A percentile compares a stretch with the other conserved stretches of the same genome.
phyloP scores from a whole-genome alignment of 352 stramenopile species.

The Globisporangium spiculum region DNA sequence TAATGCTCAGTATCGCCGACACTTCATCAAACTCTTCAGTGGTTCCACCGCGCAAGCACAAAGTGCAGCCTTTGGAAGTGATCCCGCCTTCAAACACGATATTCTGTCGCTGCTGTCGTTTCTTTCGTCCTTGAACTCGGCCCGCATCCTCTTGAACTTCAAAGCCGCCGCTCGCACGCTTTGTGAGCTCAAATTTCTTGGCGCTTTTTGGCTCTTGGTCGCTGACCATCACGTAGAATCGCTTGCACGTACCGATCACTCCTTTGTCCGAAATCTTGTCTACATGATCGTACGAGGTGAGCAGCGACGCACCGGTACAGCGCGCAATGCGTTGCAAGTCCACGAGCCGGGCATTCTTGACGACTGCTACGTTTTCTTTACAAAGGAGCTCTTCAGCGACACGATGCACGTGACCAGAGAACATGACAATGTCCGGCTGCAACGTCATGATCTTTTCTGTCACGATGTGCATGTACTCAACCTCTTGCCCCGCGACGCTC shows the following conservation, averaged over 20 bases:
- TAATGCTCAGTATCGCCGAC: constrained; percentile 51
- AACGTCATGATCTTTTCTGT: constrained; percentile 86
- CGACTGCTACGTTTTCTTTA: constrained; percentile 73
- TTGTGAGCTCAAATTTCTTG: constrained; percentile 47
- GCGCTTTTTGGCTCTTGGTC: constrained; percentile 75
- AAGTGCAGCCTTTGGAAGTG: constrained; percentile 68
- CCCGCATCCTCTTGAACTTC: constrained; percentile 14
- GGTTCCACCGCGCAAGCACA: constrained; percentile 75
- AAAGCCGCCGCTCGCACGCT: constrained; percentile 24
- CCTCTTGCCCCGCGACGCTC: constrained; percentile 78
- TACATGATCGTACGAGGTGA: constrained; percentile 85
- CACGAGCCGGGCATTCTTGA: constrained; percentile 82
- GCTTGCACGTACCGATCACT: constrained; percentile 75
- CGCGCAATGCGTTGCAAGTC: constrained; percentile 79
- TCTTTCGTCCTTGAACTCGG: constrained; percentile 26
- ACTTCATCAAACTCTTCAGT: constrained; percentile 67
- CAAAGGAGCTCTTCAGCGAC: constrained; percentile 81
- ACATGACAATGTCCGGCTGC: constrained; percentile 83
- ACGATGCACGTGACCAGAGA: constrained; percentile 79
- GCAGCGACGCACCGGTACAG: constrained; percentile 67
- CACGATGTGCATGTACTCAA: constrained; percentile 91
- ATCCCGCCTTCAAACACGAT: constrained; percentile 85
- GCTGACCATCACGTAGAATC: constrained; percentile 84
- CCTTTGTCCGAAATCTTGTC: constrained; percentile 82
- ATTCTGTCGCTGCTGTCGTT: constrained; percentile 73